Conservation (phyloP, 2,329 filamentous ascomycete species). For the Diplodia corticola region DNA sequence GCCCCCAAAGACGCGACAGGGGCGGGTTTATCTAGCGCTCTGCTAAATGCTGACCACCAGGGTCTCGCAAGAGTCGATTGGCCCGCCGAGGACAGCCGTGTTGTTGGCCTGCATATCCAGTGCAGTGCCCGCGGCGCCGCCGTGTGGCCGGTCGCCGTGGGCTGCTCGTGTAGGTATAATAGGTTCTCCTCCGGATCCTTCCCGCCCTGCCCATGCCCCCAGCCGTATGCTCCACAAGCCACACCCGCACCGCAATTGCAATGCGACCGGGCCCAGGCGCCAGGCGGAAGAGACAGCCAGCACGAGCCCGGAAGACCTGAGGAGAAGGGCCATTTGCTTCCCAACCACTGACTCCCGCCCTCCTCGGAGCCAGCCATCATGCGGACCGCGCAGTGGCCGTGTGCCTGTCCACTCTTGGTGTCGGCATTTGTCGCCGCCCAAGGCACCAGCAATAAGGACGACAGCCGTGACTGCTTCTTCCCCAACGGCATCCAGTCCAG, state of each 20-base stretch:
- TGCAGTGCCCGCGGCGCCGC: too few species aligned
- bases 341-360: not conserved
- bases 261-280: not conserved
- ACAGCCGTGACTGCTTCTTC: conserved; percentile 28
- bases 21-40: not conserved
- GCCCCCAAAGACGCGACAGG: not conserved
- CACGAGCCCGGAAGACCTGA: not conserved
- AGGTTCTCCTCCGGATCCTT: conserved; percentile 11
- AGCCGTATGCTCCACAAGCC: not conserved
- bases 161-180: conserved; percentile 3
- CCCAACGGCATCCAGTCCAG: conserved; percentile 27
- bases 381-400: not conserved
- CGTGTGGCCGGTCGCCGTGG: not conserved
- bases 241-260: not conserved
- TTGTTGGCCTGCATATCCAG: not conserved
- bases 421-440: not conserved
- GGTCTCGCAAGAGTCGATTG: not conserved
- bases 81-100: not conserved
- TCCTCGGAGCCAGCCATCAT: not conserved
- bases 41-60: conserved; percentile 7
- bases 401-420: not conserved
- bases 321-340: not conserved
- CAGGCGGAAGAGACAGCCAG: not conserved
- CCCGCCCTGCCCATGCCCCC: not conserved
- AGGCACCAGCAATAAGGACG: conserved; percentile 16